Conservation (phyloP, 2,329 filamentous ascomycete genomes). For the Talaromyces islandicus region DNA sequence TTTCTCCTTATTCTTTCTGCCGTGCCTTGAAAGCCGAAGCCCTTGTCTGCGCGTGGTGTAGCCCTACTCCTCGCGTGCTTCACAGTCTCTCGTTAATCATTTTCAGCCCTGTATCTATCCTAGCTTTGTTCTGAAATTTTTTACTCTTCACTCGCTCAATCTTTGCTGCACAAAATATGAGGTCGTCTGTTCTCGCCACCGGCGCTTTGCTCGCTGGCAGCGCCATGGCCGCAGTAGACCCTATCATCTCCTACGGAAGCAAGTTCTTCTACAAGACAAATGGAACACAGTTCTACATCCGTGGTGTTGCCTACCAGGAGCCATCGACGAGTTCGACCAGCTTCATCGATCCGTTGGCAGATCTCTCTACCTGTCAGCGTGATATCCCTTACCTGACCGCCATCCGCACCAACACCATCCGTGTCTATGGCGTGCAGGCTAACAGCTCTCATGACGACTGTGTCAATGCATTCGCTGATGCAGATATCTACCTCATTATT, state of each 20-base stretch:
- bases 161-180: conserved; percentile 42
- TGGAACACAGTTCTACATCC: conserved; percentile 77
- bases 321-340: conserved; percentile 27
- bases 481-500: conserved; percentile 91
- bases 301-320: conserved; percentile 89
- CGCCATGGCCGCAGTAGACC: conserved; percentile 42
- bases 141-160: conserved; percentile 1
- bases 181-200: conserved; percentile 43
- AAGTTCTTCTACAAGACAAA: conserved; percentile 89
- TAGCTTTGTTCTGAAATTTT: background rate
- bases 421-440: conserved; percentile 89
- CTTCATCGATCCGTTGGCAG: conserved; percentile 79
- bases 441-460: conserved; percentile 70
- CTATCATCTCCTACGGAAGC: conserved; percentile 55
- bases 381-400: conserved; percentile 76
- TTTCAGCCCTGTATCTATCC: background rate
- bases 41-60: background rate
- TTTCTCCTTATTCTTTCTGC: background rate
- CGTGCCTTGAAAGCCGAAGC: background rate
- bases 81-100: conserved; percentile 4
- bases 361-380: conserved; percentile 65
- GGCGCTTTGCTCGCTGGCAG: conserved; percentile 47
- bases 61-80: conserved; percentile 3
- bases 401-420: conserved; percentile 85
- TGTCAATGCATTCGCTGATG: conserved; percentile 74